phyloP scores from a whole-genome alignment of 2,329 filamentous ascomycete genomes.

The Lomentospora prolificans region DNA sequence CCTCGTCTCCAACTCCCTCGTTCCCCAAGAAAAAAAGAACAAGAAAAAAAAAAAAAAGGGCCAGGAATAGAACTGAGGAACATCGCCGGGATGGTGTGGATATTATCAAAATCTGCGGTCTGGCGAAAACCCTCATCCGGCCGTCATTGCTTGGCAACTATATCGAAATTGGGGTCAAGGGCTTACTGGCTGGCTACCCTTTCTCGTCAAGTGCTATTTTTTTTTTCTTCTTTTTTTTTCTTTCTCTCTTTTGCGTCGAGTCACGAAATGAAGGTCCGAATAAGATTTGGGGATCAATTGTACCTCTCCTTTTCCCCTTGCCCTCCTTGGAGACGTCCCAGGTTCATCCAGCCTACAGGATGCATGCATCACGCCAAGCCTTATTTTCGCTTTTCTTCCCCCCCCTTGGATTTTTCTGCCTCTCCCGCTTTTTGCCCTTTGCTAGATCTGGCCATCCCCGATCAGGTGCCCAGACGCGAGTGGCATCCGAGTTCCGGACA shows the following conservation, averaged over 20 bases:
- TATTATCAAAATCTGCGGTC: neutral
- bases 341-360: neutral
- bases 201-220: neutral
- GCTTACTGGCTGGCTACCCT: too few relatives aligned
- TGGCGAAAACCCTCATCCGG: neutral
- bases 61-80: conserved; percentile 1
- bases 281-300: too few relatives aligned
- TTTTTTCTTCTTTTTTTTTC: neutral
- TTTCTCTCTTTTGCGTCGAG: too few relatives aligned
- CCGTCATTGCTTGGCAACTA: neutral
- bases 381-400: neutral
- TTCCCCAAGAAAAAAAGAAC: too few relatives aligned
- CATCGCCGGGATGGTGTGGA: neutral
- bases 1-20: neutral
- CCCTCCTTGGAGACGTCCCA: neutral
- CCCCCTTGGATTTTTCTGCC: neutral
- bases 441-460: neutral
- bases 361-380: neutral
- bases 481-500: neutral
- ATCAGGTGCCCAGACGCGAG: neutral
- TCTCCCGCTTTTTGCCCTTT: neutral
- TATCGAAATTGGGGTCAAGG: too few relatives aligned
- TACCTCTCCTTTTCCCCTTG: too few relatives aligned
- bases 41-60: too few relatives aligned
- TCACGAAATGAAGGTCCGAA: too few relatives aligned